Conservation (phyloP, 2,329 filamentous ascomycete species). For the Fusarium marasasianum region DNA sequence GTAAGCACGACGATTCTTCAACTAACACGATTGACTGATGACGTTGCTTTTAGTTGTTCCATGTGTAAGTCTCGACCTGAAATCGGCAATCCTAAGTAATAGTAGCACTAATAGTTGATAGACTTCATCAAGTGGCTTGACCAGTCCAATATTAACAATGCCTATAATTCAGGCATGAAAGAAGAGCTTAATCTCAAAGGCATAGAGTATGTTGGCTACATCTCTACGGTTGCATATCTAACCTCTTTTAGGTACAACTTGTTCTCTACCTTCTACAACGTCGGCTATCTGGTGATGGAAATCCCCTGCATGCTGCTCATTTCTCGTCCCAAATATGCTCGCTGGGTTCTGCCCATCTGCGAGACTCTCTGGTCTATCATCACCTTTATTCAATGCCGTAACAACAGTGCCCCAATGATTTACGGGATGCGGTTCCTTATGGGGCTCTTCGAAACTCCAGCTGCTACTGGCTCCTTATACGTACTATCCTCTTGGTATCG, state of each 20-base stretch:
- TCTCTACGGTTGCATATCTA: background rate
- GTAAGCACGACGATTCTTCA: background rate
- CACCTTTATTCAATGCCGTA: conserved; percentile 21
- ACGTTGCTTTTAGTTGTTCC: background rate
- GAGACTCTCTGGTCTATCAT: conserved; percentile 29
- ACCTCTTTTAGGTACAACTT: conserved; percentile 28
- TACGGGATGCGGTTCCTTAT: conserved; percentile 33
- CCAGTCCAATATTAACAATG: conserved; percentile 46
- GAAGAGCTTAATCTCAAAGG: conserved; percentile 47
- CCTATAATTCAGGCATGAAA: conserved; percentile 54
- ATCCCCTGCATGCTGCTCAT: conserved; percentile 43
- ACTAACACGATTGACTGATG: background rate
- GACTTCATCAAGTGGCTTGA: conserved; percentile 49
- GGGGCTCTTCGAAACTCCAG: conserved; percentile 32
- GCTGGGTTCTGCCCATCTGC: conserved; percentile 24
- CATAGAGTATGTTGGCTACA: conserved; percentile 37
- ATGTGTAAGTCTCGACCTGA: background rate
- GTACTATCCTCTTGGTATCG: conserved; percentile 49
- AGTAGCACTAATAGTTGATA: conserved; percentile 40
- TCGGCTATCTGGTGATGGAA: conserved; percentile 41
- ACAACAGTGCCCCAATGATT: conserved; percentile 20
- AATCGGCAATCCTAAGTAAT: background rate
- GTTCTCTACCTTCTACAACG: conserved; percentile 43
- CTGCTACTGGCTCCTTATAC: conserved; percentile 40
- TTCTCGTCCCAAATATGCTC: conserved; percentile 30